phyloP scores from a whole-genome alignment of 2,329 filamentous ascomycete species.

The Colletotrichum truncatum region DNA sequence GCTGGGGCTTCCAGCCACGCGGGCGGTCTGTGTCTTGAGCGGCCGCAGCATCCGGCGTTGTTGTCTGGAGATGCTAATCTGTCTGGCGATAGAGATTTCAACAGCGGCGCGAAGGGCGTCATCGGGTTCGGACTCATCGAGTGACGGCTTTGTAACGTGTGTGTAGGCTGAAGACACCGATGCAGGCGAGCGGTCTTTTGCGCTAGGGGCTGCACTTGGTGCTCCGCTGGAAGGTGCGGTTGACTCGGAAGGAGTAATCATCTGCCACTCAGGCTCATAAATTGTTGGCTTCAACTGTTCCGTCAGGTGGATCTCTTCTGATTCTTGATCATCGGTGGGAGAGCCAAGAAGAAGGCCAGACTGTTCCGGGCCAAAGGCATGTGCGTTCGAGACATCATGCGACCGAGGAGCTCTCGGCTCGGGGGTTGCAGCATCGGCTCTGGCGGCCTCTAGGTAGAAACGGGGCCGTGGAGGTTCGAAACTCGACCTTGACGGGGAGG shows the following conservation, averaged over 20 bases:
- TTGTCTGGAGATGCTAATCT: slow-evolving; percentile 72
- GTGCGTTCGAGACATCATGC: slow-evolving; percentile 14
- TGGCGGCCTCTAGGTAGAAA: not conserved
- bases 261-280: slow-evolving; percentile 57
- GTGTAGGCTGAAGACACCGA: slow-evolving; percentile 44
- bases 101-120: slow-evolving; percentile 62
- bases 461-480: slow-evolving; percentile 38
- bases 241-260: slow-evolving; percentile 48
- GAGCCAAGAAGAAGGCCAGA: slow-evolving; percentile 52
- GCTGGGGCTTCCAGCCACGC: slow-evolving; percentile 22
- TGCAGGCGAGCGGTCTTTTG: slow-evolving; percentile 41
- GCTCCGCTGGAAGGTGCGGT: slow-evolving; percentile 34
- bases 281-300: slow-evolving; percentile 46
- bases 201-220: slow-evolving; percentile 35
- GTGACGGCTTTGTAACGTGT: slow-evolving; percentile 42
- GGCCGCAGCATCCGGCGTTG: slow-evolving; percentile 69
- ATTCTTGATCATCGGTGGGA: slow-evolving; percentile 41
- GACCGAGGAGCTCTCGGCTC: not conserved
- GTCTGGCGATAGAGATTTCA: slow-evolving; percentile 73
- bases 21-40: slow-evolving; percentile 47
- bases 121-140: slow-evolving; percentile 48
- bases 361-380: slow-evolving; percentile 43
- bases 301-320: slow-evolving; percentile 35
- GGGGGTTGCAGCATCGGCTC: not conserved
- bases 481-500: slow-evolving; percentile 50